These are phyloP conservation scores for Tetrastigma voinierianum DNA, from an alignment of 164 flowering plant species.

Conservation along the genomic window DNA sequence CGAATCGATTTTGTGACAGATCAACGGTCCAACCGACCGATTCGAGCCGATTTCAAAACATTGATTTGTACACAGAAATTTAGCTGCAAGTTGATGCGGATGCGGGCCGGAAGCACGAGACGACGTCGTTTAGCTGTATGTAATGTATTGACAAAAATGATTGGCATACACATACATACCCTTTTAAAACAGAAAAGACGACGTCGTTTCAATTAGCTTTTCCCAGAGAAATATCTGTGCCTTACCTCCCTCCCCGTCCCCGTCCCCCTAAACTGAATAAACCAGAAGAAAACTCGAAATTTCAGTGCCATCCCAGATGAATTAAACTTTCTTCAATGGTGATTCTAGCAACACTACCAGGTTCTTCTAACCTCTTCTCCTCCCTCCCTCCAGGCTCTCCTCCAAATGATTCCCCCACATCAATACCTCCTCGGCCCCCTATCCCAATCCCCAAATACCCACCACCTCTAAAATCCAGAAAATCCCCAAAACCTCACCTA, in stretches of 20 bases:
- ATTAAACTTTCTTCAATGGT: conserved; percentile 30
- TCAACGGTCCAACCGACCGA: too few species aligned
- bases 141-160: too few species aligned
- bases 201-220: background rate
- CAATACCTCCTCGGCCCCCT: conserved; percentile 35
- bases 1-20: too few species aligned
- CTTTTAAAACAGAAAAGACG: too few species aligned
- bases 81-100: too few species aligned
- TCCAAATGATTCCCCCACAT: conserved; percentile 18
- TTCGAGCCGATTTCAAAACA: too few species aligned
- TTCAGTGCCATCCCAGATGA: background rate
- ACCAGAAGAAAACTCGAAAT: conserved; percentile 1
- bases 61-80: too few species aligned
- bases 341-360: conserved; percentile 48
- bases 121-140: too few species aligned
- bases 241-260: too few species aligned
- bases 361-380: conserved; percentile 64
- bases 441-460: conserved; percentile 58
- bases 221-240: background rate
- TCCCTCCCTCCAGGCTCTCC: conserved; percentile 50
- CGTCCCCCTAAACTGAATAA: conserved; percentile 8
- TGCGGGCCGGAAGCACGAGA: too few species aligned
- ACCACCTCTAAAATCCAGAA: conserved; percentile 25
- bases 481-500: conserved; percentile 13
- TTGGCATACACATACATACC: too few species aligned